phyloP scores from a whole-genome alignment of 306 rosid species.

The Cucurbita pepo region DNA sequence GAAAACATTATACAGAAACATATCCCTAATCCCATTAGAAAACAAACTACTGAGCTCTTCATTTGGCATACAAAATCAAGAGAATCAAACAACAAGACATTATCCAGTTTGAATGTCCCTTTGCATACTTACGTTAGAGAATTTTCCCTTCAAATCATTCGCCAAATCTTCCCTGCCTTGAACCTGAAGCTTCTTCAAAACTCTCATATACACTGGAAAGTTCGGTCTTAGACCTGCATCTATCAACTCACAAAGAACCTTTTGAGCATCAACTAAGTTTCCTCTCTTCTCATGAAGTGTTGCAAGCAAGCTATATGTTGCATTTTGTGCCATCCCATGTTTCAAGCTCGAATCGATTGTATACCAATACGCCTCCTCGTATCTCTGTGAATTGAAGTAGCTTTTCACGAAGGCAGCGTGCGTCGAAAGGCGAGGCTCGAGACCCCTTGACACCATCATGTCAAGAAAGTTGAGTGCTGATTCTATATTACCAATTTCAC shows the following conservation, averaged over 20 bases:
- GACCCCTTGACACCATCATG: slow-evolving; percentile 29
- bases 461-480: slow-evolving; percentile 33
- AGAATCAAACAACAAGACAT: neutral
- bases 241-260: slow-evolving; percentile 48
- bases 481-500: slow-evolving; percentile 24
- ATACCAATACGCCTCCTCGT: slow-evolving; percentile 40
- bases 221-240: slow-evolving; percentile 51
- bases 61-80: neutral
- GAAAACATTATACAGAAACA: too few species aligned
- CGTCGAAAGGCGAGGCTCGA: slow-evolving; percentile 42
- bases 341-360: slow-evolving; percentile 25
- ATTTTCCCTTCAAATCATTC: slow-evolving; percentile 28
- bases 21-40: too few species aligned
- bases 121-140: slow-evolving; percentile 14
- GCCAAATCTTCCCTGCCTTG: slow-evolving; percentile 26
- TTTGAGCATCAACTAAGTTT: slow-evolving; percentile 22
- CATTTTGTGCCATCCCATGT: slow-evolving; percentile 25
- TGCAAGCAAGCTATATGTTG: slow-evolving; percentile 50
- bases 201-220: slow-evolving; percentile 23
- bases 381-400: slow-evolving; percentile 31
- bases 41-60: neutral
- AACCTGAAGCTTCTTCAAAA: slow-evolving; percentile 23
- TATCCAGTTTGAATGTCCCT: slow-evolving; percentile 7
- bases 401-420: slow-evolving; percentile 49
- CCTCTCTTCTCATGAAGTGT: slow-evolving; percentile 45